A percentile compares a stretch with the other conserved stretches of the same genome.
These are phyloP conservation scores for Annulohypoxylon stygium DNA, from an alignment of 495 filamentous ascomycete species.

Conservation along the genomic window DNA sequence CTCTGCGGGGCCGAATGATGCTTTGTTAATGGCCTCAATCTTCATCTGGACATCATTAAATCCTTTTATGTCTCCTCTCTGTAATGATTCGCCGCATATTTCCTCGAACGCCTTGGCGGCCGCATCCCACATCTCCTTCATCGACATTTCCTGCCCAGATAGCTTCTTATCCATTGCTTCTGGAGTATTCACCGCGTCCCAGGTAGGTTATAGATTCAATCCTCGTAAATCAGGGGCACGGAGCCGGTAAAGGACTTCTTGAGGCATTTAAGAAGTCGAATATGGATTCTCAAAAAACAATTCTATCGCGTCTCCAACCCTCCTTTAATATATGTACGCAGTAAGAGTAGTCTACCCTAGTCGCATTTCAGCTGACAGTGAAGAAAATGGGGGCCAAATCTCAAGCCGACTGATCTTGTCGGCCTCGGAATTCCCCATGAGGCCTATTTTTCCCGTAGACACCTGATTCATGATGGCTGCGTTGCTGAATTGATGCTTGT, in stretches of 20 bases:
- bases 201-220: not conserved
- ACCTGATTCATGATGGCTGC: too few species aligned
- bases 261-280: not conserved
- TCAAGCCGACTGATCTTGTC: not conserved
- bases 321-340: not conserved
- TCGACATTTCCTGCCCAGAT: not conserved
- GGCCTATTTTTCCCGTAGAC: too few species aligned
- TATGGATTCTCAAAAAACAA: not conserved
- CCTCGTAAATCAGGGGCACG: not conserved
- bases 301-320: not conserved
- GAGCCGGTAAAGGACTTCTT: not conserved
- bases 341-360: not conserved
- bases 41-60: conserved; percentile 4
- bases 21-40: not conserved
- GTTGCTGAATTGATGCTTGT: too few species aligned
- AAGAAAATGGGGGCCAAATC: conserved; percentile 5
- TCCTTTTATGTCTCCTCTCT: conserved; percentile 14
- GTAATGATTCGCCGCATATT: conserved; percentile 15
- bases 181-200: not conserved
- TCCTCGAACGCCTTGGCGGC: conserved; percentile 9
- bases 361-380: conserved; percentile 5
- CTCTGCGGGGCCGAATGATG: not conserved
- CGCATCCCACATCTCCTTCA: conserved; percentile 17
- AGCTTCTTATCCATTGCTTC: not conserved
- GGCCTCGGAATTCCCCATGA: too few species aligned